These are phyloP conservation scores for Hypoxylon sp. DNA, from an alignment of 2,329 filamentous ascomycete genomes.

Conservation along the genomic window DNA sequence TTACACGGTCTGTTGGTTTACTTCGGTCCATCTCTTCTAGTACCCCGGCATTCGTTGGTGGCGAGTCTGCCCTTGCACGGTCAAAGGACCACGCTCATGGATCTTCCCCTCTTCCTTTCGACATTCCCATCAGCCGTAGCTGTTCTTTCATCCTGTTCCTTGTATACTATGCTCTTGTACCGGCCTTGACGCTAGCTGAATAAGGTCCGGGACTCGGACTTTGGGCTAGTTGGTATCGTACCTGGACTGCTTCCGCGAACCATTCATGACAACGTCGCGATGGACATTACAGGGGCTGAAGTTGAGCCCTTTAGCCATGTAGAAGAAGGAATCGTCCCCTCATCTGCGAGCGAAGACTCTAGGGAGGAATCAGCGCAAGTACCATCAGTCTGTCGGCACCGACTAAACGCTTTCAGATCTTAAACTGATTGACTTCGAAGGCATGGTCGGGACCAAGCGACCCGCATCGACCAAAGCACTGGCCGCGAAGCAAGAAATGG, in stretches of 20 bases:
- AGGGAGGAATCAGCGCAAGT: not conserved
- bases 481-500: constrained; percentile 30
- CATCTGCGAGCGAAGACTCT: not conserved
- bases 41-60: not conserved
- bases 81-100: not conserved
- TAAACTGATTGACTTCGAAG: not conserved
- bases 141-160: not conserved
- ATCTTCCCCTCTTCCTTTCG: not conserved
- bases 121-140: not conserved
- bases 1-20: not conserved
- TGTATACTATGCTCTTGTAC: not conserved
- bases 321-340: not conserved
- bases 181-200: not conserved
- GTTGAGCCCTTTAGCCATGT: not conserved
- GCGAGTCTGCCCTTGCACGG: not conserved
- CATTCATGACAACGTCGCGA: not conserved
- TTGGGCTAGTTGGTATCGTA: not conserved
- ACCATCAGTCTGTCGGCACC: not conserved
- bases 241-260: not conserved
- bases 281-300: not conserved
- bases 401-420: not conserved
- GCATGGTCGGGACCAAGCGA: not conserved
- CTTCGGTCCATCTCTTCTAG: not conserved
- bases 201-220: not conserved
- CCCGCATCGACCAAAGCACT: constrained; percentile 7